phyloP scores from a whole-genome alignment of 768 basidiomycete species.

The Thelephora ganbajun region DNA sequence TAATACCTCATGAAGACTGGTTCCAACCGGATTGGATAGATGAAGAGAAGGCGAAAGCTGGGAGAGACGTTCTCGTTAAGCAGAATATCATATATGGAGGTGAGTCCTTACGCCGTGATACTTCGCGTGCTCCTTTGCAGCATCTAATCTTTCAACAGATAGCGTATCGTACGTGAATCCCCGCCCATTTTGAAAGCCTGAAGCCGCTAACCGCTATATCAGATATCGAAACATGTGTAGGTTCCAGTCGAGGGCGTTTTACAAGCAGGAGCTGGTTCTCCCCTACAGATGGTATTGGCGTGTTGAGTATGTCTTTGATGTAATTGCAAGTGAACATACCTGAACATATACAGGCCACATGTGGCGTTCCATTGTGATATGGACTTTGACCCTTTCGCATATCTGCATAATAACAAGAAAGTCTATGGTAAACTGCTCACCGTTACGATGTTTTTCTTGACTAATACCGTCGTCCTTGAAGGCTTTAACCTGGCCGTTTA shows the following conservation, averaged over 20 bases:
- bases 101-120: neutral
- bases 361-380: constrained; percentile 69
- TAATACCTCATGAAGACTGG: constrained; percentile 35
- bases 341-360: constrained; percentile 31
- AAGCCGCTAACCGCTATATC: neutral
- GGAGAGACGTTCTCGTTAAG: constrained; percentile 26
- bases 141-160: neutral
- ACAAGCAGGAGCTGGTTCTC: constrained; percentile 48
- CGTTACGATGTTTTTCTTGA: neutral
- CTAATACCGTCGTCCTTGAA: constrained; percentile 7
- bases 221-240: neutral
- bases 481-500: constrained; percentile 52
- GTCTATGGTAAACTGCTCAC: constrained; percentile 19
- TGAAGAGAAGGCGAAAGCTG: constrained; percentile 28
- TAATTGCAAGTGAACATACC: constrained; percentile 5
- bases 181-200: too few relatives aligned
- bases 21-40: constrained; percentile 37
- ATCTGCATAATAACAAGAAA: constrained; percentile 57
- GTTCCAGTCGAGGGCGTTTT: constrained; percentile 29
- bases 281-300: constrained; percentile 73
- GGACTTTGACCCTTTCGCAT: constrained; percentile 50
- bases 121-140: neutral
- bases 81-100: constrained; percentile 11
- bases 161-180: neutral
- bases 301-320: constrained; percentile 32